phyloP scores from a whole-genome alignment of 768 basidiomycete species.

The Mycena polygramma region DNA sequence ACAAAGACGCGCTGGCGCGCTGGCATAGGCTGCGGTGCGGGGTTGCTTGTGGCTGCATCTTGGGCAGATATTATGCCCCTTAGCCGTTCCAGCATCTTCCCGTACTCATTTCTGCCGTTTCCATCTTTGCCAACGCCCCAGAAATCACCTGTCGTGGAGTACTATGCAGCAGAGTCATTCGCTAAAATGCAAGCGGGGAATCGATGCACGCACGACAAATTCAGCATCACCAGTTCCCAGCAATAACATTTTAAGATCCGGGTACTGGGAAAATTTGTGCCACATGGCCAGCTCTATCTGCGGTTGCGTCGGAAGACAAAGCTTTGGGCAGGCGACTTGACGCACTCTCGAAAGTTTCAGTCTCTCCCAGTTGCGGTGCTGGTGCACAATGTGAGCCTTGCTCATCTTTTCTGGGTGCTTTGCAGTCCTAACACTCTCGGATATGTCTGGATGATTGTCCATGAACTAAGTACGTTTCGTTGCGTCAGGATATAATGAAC shows the following conservation, averaged over 20 bases:
- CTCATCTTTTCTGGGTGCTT: too few species aligned
- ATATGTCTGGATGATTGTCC: constrained; percentile 13
- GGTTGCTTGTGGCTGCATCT: neutral
- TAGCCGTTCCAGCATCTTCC: constrained; percentile 60
- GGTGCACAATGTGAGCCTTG: neutral
- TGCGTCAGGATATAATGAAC: too few species aligned
- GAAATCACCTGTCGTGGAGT: constrained; percentile 40
- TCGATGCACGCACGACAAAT: neutral
- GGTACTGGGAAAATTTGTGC: constrained; percentile 25
- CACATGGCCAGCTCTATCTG: constrained; percentile 24
- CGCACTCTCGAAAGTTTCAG: constrained; percentile 9
- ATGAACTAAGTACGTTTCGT: too few species aligned
- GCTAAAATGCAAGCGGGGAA: too few species aligned
- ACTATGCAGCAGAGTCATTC: neutral
- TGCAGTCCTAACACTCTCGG: neutral
- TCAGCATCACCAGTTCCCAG: constrained; percentile 11
- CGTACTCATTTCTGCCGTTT: constrained; percentile 63
- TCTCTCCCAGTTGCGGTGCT: constrained; percentile 18
- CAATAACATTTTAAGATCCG: neutral
- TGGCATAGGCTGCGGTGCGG: neutral
- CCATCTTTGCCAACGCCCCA: constrained; percentile 57
- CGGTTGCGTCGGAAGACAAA: neutral
- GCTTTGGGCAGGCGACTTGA: neutral
- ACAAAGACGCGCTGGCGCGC: neutral
- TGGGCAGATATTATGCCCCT: constrained; percentile 36